Evolutionary conservation across 345 rosid species (phyloP).

Genomic region (Eucalyptus cloeziana): DNA sequence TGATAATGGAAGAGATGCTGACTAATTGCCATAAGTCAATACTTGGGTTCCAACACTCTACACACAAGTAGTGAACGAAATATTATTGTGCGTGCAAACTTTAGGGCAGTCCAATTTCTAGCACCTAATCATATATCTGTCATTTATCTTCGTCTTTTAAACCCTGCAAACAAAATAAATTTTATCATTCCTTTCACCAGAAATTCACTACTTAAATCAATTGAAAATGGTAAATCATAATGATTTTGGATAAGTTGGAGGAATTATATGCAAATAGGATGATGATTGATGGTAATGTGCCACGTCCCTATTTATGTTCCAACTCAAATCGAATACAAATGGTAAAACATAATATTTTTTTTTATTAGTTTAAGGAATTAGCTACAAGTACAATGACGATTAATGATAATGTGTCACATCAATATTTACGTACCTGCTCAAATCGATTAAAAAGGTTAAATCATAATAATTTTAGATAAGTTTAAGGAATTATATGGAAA

Average conservation of each 20-base stretch:
- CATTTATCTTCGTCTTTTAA: conserved; percentile 90
- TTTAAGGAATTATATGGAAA: neutral
- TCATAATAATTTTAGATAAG: neutral
- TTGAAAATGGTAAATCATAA: too few species aligned
- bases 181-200: neutral
- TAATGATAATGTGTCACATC: too few species aligned
- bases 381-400: fast-evolving
- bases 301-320: fast-evolving
- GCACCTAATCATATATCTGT: conserved; percentile 78
- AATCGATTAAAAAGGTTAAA: too few species aligned
- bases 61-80: neutral
- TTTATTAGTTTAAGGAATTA: too few species aligned
- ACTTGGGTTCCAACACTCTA: neutral
- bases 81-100: neutral
- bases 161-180: conserved; percentile 32
- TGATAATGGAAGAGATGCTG: neutral
- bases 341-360: too few species aligned
- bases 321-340: fast-evolving
- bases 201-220: too few species aligned
- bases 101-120: neutral
- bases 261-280: fast-evolving
- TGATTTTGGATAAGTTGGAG: too few species aligned
- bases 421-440: neutral
- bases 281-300: fast-evolving
- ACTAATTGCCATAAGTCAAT: neutral